Base-by-base conservation (phyloP, 352 stramenopile species). In the Pythium inflatum region DNA sequence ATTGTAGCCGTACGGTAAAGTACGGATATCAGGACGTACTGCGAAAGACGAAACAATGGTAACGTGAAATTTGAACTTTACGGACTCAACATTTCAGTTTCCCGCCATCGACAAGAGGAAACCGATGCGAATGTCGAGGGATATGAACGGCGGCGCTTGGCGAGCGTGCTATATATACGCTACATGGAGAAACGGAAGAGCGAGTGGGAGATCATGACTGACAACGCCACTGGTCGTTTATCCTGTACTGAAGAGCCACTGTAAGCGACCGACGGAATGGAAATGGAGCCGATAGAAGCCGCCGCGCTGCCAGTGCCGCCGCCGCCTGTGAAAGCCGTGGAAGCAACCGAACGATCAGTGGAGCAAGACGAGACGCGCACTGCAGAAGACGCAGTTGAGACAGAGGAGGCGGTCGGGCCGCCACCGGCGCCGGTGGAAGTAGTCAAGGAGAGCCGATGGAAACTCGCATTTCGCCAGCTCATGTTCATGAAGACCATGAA, bases 401-500 rank as follows among this genome's bases (percentile, higher is more conserved):
- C 22, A 9, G 45, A 28, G 11, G 34, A 41, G 5, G n/a, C n/a
- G 2, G 48, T 48, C 1, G 25, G 30, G 20, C 56, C 62, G 6
- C 58, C 58, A 27, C 54, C 43, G 6, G n/a, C 30, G 16, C 38
- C 65, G 18, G 46, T 34, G 2, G 62, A 27, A 0, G 68, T 70
- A 46, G 50, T 63, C 22, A 76, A 76, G 48, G 54, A 81, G 63
- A 90, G 85, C 74, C 81, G 80, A 68, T 91, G 82, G 86, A 93
- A 93, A 60, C 77, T 92, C 50, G 81, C 81, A 36, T 89, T 93
- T 51, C 81, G 82, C 13, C 86, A 93, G 62, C 79, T 93, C 40
- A 82, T 91, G 75, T 92, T 93, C 74, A 92, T 93, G 82, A 92
- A 92, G 66, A 70, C 79, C 34, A 91, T 92, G 83, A 90, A 93